Conservation (phyloP, 228 moss, liverwort and hornwort genomes). For the Sphagnum fallax region DNA sequence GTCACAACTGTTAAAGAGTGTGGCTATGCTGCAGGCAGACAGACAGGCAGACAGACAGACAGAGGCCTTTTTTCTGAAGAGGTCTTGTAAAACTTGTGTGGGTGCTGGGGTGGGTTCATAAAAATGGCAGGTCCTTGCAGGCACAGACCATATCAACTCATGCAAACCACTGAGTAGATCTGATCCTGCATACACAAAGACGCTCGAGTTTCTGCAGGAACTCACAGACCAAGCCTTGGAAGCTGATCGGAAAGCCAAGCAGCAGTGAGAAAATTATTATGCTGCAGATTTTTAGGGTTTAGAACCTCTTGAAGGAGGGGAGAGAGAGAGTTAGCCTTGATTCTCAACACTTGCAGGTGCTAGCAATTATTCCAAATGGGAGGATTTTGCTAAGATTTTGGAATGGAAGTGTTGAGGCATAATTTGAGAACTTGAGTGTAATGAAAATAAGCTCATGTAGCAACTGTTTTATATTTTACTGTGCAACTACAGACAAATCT, state of each 20-base stretch:
- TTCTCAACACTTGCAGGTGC: too few relatives aligned
- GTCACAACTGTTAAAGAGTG: not conserved
- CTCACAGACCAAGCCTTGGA: conserved; percentile 31
- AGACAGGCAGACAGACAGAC: not conserved
- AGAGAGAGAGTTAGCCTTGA: too few relatives aligned
- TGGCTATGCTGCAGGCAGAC: not conserved
- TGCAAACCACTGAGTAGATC: conserved; percentile 79
- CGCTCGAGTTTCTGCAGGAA: conserved; percentile 69
- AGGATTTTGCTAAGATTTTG: too few relatives aligned
- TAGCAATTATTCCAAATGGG: too few relatives aligned
- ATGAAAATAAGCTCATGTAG: too few relatives aligned
- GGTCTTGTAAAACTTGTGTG: not conserved
- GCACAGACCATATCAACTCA: conserved; percentile 96
- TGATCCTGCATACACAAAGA: conserved; percentile 89
- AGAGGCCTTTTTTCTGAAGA: not conserved
- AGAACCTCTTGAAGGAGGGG: too few relatives aligned
- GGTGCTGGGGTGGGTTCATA: not conserved
- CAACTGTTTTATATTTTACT: too few relatives aligned
- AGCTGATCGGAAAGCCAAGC: conserved; percentile 6
- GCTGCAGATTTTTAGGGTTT: too few relatives aligned
- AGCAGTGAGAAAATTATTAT: not conserved
- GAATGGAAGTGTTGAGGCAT: too few relatives aligned
- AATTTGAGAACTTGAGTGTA: too few relatives aligned
- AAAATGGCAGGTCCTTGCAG: conserved; percentile 64
- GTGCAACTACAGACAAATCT: too few relatives aligned